phyloP scores from a whole-genome alignment of 306 rosid species.

The Urtica urens region DNA sequence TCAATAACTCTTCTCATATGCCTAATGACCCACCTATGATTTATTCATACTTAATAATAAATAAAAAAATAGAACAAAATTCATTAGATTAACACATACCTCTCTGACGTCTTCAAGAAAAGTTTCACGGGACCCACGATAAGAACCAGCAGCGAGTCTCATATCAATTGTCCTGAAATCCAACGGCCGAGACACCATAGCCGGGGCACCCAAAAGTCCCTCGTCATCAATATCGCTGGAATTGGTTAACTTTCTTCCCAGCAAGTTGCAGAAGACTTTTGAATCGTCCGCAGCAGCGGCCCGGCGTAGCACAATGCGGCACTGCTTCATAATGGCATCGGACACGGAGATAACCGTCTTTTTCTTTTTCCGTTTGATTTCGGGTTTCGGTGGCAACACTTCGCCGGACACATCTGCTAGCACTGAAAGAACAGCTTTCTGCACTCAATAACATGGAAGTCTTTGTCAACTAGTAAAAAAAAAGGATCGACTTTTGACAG shows the following conservation, averaged over 20 bases:
- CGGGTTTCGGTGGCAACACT: constrained; percentile 39
- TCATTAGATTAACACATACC: constrained; percentile 38
- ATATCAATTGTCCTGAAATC: constrained; percentile 94
- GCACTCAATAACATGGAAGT: constrained; percentile 28
- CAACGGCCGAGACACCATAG: constrained; percentile 89
- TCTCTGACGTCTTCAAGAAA: constrained; percentile 88
- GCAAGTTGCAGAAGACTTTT: constrained; percentile 86
- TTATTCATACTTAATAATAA: not conserved
- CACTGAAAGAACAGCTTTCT: constrained; percentile 96
- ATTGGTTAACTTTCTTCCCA: constrained; percentile 73
- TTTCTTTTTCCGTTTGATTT: constrained; percentile 41
- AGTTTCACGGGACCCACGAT: constrained; percentile 77
- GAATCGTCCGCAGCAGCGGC: constrained; percentile 85
- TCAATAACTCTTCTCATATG: no score
- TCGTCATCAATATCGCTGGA: constrained; percentile 95
- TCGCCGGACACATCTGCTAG: constrained; percentile 45
- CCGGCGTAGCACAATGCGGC: constrained; percentile 80
- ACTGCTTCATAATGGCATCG: constrained; percentile 74
- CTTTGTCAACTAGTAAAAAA: constrained; percentile 6
- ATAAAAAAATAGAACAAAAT: not conserved
- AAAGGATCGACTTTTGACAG: not conserved
- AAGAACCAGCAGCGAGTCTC: constrained; percentile 83
- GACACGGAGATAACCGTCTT: constrained; percentile 50
- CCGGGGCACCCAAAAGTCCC: constrained; percentile 93
- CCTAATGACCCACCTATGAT: no score